Evolutionary conservation across 805 yeast genomes (phyloP).

Genomic region (Barnettozyma pratensis): DNA sequence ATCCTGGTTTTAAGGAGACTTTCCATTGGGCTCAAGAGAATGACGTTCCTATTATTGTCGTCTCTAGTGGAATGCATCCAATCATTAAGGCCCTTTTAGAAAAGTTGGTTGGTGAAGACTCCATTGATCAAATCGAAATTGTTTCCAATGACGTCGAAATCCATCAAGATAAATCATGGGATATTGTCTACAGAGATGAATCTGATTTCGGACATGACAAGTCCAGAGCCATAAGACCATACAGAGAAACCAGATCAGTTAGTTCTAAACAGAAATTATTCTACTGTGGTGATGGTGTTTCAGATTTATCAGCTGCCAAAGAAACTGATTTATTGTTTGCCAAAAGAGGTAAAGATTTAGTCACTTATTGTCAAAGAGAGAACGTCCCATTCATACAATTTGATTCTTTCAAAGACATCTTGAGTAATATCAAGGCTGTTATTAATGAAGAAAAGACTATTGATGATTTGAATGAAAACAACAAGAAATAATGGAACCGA

Average conservation of each 20-base stretch:
- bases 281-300: slow-evolving; percentile 97
- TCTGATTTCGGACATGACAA: slow-evolving; percentile 94
- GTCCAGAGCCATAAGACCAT: slow-evolving; percentile 63
- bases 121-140: slow-evolving; percentile 67
- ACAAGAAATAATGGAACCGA: slow-evolving; percentile 3
- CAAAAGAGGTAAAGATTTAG: slow-evolving; percentile 84
- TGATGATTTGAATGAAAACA: slow-evolving; percentile 32
- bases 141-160: slow-evolving; percentile 71
- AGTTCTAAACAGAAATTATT: slow-evolving; percentile 59
- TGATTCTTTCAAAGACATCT: slow-evolving; percentile 69
- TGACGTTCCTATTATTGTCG: slow-evolving; percentile 78
- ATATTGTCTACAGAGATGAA: slow-evolving; percentile 79
- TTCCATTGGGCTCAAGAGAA: slow-evolving; percentile 71
- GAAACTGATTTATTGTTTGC: slow-evolving; percentile 94
- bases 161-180: slow-evolving; percentile 63
- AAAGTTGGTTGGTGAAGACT: slow-evolving; percentile 72
- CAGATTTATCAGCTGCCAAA: slow-evolving; percentile 91
- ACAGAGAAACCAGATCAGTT: slow-evolving; percentile 25
- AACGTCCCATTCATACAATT: slow-evolving; percentile 83
- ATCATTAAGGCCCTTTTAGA: slow-evolving; percentile 74
- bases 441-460: slow-evolving; percentile 37
- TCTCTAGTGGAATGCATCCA: slow-evolving; percentile 92
- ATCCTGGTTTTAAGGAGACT: slow-evolving; percentile 84
- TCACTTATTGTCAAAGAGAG: slow-evolving; percentile 76
- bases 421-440: slow-evolving; percentile 51